Base-by-base conservation (phyloP, 306 rosid species). In the Dryas alaskensis region DNA sequence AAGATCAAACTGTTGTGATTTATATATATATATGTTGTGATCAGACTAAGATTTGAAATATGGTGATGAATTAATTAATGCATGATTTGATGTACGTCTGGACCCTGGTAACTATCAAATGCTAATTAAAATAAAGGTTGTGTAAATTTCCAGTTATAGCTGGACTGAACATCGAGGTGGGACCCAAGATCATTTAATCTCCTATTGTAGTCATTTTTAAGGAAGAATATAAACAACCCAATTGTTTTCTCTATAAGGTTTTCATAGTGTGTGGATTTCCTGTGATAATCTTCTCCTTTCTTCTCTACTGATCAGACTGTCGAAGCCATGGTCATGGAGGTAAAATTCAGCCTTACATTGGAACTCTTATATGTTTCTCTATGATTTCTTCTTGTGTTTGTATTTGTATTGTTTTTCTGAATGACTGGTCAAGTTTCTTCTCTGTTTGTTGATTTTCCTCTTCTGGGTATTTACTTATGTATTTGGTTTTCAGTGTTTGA, bases 271-370 rank as follows among this genome's bases (percentile, higher is more conserved):
- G 50, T 65, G 68, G 74, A 13, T 72, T 70, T 80, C 68, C 83
- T 62, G 42, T 76, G 75, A 67, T 74, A 82, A 70, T 80, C 86
- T 81, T 73, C 77, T 75, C 72, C 84, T 73, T 68, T 10, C 76
- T 70, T 78, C 65, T 51, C 66, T 51, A 58, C 51, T 19, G 19
- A 19, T 65, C 65, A 69, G 47, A 61, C 72, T 43, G 76, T 78
- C 64, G 65, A 44, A 51, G 69, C 89, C 84, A 81, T 87, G 92
- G 78, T 74, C 74, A 64, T 83, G 46, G 86, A 87, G 91, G 97
- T 91, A 86, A 70, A 10, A 37, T 54, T 59, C 31, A 27, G 57
- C 68, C 51, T 57, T 46, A 4, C 52, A 10, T n/a, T 75, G 6
- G n/a, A 2, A 50, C 12, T 40, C 50, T 79, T 10, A 8, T 22